Base-by-base conservation (phyloP, 257 asterid genomes). In the Penstemon barbatus region DNA sequence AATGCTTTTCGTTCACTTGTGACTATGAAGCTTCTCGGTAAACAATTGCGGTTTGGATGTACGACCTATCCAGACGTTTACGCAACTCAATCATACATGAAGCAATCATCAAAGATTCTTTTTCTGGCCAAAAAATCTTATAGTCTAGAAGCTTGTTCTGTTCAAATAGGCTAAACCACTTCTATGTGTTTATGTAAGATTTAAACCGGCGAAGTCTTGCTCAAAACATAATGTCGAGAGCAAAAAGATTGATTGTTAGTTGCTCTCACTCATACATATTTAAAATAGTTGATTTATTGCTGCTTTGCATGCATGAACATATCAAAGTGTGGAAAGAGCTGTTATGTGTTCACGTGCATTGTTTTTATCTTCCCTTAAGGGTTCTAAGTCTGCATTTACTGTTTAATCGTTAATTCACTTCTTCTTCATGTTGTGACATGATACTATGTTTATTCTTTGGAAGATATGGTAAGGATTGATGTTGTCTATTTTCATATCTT, bases 271-370 rank as follows among this genome's bases (percentile, higher is more conserved):
- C 38, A 58, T 4, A 36, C 39, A n/a, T 59, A 56, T 42, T 61
- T 4, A 41, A 12, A 38, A 25, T 37, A 3, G 45, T n/a, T 37
- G 15, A 33, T 61, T 38, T 61, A 61, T 61, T 13, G 38, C 65
- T 41, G 13, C 36, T 63, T 63, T 46, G 10, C 44, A 19, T 5
- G 52, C 19, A 46, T 63, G 48, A 45, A 48, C 45, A 55, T 57
- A 38, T 48, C 42, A 40, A 65, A 72, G 25, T 56, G 68, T 57
- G 46, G 19, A 44, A 46, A 64, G 42, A 43, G 49, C 74, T 61
- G 25, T 51, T 36, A 7, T 54, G 37, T 50, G 59, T 9, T 51
- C 54, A 61, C 43, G 19, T 63, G n/a, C 41, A 57, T 44, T 57
- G 11, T 54, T 69, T 63, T 19, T 60, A 5, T 46, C 18, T 38